These are phyloP conservation scores for Trifolium dubium DNA, from an alignment of 306 rosid species.

Conservation along the genomic window DNA sequence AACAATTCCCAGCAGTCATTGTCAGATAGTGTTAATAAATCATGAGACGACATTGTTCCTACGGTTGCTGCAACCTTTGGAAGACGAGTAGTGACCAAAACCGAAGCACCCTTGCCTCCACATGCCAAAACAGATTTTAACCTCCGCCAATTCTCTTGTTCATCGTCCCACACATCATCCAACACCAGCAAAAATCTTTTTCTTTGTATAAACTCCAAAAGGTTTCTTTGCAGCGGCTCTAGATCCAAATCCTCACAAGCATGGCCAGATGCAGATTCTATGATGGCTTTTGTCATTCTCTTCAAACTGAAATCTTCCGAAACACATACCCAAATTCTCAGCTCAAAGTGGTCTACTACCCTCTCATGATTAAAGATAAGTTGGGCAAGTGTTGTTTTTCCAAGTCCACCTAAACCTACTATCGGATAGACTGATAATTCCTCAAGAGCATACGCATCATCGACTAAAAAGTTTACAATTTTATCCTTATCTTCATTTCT, in stretches of 20 bases:
- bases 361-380: constrained; percentile 9
- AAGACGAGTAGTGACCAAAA: constrained; percentile 50
- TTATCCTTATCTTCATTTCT: constrained; percentile 8
- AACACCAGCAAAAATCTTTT: constrained; percentile 48
- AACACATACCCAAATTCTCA: constrained; percentile 41
- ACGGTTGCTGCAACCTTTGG: constrained; percentile 32
- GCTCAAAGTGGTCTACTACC: constrained; percentile 30
- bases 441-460: not conserved
- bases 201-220: not conserved
- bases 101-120: constrained; percentile 45
- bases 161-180: constrained; percentile 57
- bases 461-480: constrained; percentile 32
- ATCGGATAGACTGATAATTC: constrained; percentile 26
- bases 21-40: constrained; percentile 32
- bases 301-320: constrained; percentile 32
- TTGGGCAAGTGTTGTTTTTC: constrained; percentile 46
- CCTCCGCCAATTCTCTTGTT: constrained; percentile 28
- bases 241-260: not conserved
- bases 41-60: constrained; percentile 28
- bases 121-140: constrained; percentile 40
- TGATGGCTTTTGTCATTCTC: constrained; percentile 30
- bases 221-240: not conserved
- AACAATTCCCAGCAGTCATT: not conserved
- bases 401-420: constrained; percentile 37
- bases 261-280: not conserved